Conservation (phyloP, 352 stramenopile species). For the Phytophthora tentaculata region DNA sequence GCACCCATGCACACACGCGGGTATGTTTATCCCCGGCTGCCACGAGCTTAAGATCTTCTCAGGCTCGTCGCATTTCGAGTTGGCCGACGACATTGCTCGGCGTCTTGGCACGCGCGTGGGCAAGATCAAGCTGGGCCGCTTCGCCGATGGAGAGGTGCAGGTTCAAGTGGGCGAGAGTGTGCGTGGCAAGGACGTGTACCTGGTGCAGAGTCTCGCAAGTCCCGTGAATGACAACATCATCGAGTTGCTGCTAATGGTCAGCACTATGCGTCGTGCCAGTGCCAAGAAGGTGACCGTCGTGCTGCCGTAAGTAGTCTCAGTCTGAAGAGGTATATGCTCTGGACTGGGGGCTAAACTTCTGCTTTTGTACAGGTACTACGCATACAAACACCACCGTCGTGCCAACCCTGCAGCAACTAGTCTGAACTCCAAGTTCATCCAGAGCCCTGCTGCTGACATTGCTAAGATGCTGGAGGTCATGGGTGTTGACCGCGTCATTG, state of each 20-base stretch:
- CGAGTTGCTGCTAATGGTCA: slow-evolving; percentile 95
- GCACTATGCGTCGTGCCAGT: slow-evolving; percentile 91
- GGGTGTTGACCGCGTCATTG: slow-evolving; percentile 94
- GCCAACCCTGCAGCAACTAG: slow-evolving; percentile 86
- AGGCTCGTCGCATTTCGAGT: slow-evolving; percentile 90
- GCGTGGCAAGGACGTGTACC: slow-evolving; percentile 94
- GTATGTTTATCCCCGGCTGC: slow-evolving; percentile 93
- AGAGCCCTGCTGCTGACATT: slow-evolving; percentile 87
- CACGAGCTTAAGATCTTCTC: slow-evolving; percentile 95
- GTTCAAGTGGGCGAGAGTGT: slow-evolving; percentile 94
- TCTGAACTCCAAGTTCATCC: slow-evolving; percentile 93
- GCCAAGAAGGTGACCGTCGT: slow-evolving; percentile 95
- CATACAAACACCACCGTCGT: slow-evolving; percentile 93
- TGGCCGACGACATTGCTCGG: slow-evolving; percentile 91
- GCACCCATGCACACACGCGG: slow-evolving; percentile 90
- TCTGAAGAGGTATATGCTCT: background rate
- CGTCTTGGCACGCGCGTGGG: slow-evolving; percentile 87
- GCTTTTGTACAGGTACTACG: slow-evolving; percentile 74
- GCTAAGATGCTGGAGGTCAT: slow-evolving; percentile 95
- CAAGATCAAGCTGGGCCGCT: slow-evolving; percentile 89
- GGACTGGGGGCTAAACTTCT: slow-evolving; percentile 9
- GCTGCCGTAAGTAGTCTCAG: slow-evolving; percentile 77
- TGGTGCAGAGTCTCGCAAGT: slow-evolving; percentile 92
- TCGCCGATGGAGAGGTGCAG: slow-evolving; percentile 93
- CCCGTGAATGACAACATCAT: slow-evolving; percentile 96